Evolutionary conservation across 305 asterid genomes (phyloP).

Genomic region (Solanum hybrid): DNA sequence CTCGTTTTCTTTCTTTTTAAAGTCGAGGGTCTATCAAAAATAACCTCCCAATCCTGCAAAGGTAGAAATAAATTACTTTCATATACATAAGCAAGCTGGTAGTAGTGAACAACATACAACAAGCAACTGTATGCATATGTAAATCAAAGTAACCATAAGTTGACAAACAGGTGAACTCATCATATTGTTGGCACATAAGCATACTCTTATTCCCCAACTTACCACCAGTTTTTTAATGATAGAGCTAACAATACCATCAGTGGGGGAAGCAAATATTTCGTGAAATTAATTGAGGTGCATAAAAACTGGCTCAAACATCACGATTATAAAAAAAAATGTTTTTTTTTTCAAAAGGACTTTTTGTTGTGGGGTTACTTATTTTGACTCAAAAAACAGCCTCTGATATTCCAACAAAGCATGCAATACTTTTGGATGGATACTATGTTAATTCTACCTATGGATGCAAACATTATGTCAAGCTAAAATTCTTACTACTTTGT

Average conservation of each 20-base stretch:
- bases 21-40: background rate
- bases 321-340: too few species aligned
- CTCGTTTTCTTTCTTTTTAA: too few species aligned
- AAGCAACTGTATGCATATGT: background rate
- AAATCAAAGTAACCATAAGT: background rate
- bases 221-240: background rate
- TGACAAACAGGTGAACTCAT: background rate
- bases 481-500: background rate
- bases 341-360: background rate
- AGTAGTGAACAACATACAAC: background rate
- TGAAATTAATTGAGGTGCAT: background rate
- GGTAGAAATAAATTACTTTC: background rate
- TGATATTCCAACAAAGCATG: background rate
- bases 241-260: background rate
- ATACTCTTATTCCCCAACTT: background rate
- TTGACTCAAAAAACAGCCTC: background rate
- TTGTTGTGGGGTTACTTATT: background rate
- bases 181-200: background rate
- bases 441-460: background rate
- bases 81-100: background rate
- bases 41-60: accelerated
- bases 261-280: too few species aligned
- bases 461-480: background rate
- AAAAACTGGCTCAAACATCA: too few species aligned
- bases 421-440: background rate